Evolutionary conservation across 257 asterid genomes (phyloP), one percentile per base, ranked within the genome.

Genomic region (Petrea volubilis): DNA sequence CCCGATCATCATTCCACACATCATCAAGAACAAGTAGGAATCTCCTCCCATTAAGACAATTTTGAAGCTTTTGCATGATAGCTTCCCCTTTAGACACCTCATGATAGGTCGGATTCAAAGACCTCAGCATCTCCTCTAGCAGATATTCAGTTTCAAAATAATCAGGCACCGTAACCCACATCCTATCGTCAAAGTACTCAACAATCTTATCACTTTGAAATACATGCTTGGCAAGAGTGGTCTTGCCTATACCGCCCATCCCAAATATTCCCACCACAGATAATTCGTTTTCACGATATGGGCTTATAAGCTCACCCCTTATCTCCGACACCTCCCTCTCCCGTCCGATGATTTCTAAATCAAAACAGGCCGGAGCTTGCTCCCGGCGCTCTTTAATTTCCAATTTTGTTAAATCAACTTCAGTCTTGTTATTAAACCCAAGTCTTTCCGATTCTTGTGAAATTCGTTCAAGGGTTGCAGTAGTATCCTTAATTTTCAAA

Each of bases 11-110:
- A 15, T 61, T 41, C 73, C 78, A 78, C 20, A 73, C 69, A 52
- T 77, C 81, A 61, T 77, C 81, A 4, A 67, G 64, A 14, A 73
- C 77, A 4, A 79, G 70, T 7, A 79, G 47, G 43, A 24, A 70
- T 10, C 56, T 64, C 18, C 52, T 74, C 34, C 51, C 67, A 3
- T 21, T 29, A 0, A 79, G 36, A 1, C 11, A 21, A 1, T 40
- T 59, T 31, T 27, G 65, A 17, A 79, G 49, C 21, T 49, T 50
- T 31, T 70, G 27, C 7, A 64, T 47, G 14, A 68, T 52, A 11
- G 77, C 79, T 69, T 74, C 76, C 40, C 18, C 56, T 12, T 10
- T 56, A 0, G 49, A 5, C 53, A 34, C 7, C 1, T 67, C 51
- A 31, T 10, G 17, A 1, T 18, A 14, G 6, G 47, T 25, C 31